A percentile compares a stretch with the other conserved stretches of the same genome.
phyloP scores from a whole-genome alignment of 768 basidiomycete genomes.

The Dendrothele bispora region DNA sequence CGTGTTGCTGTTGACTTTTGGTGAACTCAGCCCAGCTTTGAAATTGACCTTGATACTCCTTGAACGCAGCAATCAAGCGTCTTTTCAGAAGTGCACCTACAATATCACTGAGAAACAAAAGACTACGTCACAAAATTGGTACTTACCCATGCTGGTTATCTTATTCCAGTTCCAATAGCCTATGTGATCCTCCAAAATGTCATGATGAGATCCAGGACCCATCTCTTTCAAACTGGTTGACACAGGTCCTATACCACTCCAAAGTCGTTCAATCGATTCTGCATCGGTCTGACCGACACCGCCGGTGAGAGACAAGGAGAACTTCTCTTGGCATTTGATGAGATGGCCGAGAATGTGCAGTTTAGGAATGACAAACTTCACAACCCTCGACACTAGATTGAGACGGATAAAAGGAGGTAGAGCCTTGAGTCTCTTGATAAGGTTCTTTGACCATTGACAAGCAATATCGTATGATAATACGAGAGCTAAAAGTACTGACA shows the following conservation, averaged over 20 bases:
- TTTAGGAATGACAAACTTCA: too few species aligned
- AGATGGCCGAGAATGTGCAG: too few species aligned
- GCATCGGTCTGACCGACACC: too few species aligned
- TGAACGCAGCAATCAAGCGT: neutral
- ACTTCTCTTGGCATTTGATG: too few species aligned
- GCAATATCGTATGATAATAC: slow-evolving; percentile 10
- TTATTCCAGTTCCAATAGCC: too few species aligned
- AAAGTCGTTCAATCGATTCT: slow-evolving; percentile 9
- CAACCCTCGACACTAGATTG: neutral
- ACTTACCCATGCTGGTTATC: slow-evolving; percentile 11
- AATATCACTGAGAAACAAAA: neutral
- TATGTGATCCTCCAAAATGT: too few species aligned
- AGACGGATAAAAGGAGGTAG: neutral
- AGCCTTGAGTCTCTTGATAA: neutral
- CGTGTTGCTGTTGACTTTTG: neutral
- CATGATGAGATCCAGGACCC: too few species aligned
- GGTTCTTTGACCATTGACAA: too few species aligned
- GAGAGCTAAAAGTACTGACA: neutral
- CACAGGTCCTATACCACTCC: slow-evolving; percentile 6
- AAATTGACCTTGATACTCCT: neutral
- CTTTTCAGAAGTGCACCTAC: neutral
- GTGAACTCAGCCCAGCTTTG: neutral
- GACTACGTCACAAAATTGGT: neutral
- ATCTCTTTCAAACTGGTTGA: slow-evolving; percentile 12
- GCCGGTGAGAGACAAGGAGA: neutral